Base-by-base conservation (phyloP, 441 rosid genomes). In the Populus hybrid region DNA sequence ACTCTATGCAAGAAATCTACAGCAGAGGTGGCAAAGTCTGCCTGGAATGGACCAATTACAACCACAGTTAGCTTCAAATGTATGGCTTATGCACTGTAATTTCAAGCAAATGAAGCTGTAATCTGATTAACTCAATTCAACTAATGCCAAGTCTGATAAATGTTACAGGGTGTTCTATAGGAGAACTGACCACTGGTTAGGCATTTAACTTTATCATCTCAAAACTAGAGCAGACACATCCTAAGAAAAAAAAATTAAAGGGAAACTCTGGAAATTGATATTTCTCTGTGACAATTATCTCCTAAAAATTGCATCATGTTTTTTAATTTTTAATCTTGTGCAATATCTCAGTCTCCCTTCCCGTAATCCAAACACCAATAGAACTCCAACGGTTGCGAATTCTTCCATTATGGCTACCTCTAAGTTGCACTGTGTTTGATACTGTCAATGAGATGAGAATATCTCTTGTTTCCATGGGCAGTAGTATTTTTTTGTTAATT, bases 1-100 rank as follows among this genome's bases (percentile, higher is more conserved):
- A 95, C 87, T 86, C 99, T 89, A 81, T 95, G 99, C 89, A 95
- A 88, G 82, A 91, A 93, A 85, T 93, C 97, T 46, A 95, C 97
- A 10, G 97, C 97, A 76, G 90, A 93, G 57, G 95, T 89, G 5
- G 99, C 91, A 85, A 93, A 95, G 78, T 95, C 97, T 18, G 99
- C 99, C 99, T 95, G 90, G 40, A 89, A 80, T 26, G 77, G 77
- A 42, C 50, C 70, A 70, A 73, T 30, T 81, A 65, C 28, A 63
- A 40, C 42, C 63, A 73, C 26, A 67, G 75, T 80, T 40, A 82
- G 77, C 36, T 76, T 30, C 54, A 23, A 30, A 23, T 24, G 18
- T 10, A 54, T 5, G n/a, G 61, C 61, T 54, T 54, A 54, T 54
- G 61, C 61, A 6, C 61, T 14, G 57, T 50, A 20, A 16, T 14